Evolutionary conservation across 257 asterid species (phyloP).

Genomic region (Nicotiana undulata): DNA sequence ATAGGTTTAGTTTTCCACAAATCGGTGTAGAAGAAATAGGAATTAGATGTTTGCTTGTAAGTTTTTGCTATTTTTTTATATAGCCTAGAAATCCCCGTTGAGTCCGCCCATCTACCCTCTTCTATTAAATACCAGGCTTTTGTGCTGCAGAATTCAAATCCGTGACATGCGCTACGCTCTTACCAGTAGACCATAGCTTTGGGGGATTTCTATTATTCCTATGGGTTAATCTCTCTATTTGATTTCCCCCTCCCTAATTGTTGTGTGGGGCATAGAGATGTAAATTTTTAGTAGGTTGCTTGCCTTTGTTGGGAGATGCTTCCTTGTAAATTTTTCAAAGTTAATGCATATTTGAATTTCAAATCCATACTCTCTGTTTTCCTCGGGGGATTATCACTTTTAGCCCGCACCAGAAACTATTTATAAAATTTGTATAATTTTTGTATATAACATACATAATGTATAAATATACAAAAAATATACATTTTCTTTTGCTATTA

Average conservation of each 20-base stretch:
- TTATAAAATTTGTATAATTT: too few species aligned
- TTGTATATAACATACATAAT: too few species aligned
- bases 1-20: conserved; percentile 20
- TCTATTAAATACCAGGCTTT: neutral
- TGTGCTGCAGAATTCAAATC: neutral
- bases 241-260: neutral
- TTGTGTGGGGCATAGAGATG: conserved; percentile 3
- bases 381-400: too few species aligned
- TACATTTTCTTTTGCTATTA: too few species aligned
- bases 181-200: neutral
- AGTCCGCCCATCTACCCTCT: too few species aligned
- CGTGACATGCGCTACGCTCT: neutral
- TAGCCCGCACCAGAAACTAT: too few species aligned
- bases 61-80: conserved; percentile 12
- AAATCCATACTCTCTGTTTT: neutral
- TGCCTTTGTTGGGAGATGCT: neutral
- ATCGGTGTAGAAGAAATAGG: conserved; percentile 15
- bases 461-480: too few species aligned
- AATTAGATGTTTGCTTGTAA: conserved; percentile 24
- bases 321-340: conserved; percentile 2
- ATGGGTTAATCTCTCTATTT: neutral
- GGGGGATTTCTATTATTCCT: neutral
- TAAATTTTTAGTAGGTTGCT: conserved; percentile 10
- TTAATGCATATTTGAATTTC: conserved; percentile 6
- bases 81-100: neutral